phyloP scores from a whole-genome alignment of 768 basidiomycete species.

The Pleurotus djamor region DNA sequence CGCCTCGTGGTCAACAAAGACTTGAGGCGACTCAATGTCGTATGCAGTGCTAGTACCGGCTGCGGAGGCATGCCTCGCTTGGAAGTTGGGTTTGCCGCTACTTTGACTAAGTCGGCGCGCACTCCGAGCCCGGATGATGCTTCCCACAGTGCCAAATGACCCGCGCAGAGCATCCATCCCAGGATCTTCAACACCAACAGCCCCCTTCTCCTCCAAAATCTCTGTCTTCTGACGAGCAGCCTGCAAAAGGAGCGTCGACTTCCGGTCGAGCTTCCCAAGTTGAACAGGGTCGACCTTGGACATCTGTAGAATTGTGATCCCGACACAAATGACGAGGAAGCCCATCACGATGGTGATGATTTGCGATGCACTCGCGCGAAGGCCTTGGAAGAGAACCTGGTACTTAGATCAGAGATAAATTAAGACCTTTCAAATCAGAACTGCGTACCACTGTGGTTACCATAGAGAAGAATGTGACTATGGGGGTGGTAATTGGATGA shows the following conservation, averaged over 20 bases:
- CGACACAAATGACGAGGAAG: slow-evolving; percentile 88
- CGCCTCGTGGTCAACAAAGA: slow-evolving; percentile 8
- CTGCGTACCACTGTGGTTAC: slow-evolving; percentile 72
- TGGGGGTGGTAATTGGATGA: slow-evolving; percentile 5
- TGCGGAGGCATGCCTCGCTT: neutral
- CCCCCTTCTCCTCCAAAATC: slow-evolving; percentile 64
- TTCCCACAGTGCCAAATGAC: slow-evolving; percentile 88
- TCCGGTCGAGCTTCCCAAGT: slow-evolving; percentile 80
- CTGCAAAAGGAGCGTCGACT: slow-evolving; percentile 87
- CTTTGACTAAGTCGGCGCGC: slow-evolving; percentile 50
- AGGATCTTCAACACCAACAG: slow-evolving; percentile 75
- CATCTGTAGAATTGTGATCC: slow-evolving; percentile 95
- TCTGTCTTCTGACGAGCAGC: slow-evolving; percentile 77
- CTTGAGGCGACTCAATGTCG: slow-evolving; percentile 3
- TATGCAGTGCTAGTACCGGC: slow-evolving; percentile 1
- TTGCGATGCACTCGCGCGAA: slow-evolving; percentile 69
- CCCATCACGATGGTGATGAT: slow-evolving; percentile 92
- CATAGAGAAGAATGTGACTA: slow-evolving; percentile 84
- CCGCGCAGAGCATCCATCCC: slow-evolving; percentile 92
- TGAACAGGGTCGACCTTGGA: slow-evolving; percentile 88
- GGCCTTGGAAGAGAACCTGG: slow-evolving; percentile 87
- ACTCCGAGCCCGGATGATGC: slow-evolving; percentile 76
- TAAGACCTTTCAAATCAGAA: neutral
- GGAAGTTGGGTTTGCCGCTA: slow-evolving; percentile 26
- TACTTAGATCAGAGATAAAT: neutral